A percentile compares a stretch with the other conserved stretches of the same genome.
Evolutionary conservation across 2,329 filamentous ascomycete genomes (phyloP).

Genomic region (Aureobasidium namibiae): DNA sequence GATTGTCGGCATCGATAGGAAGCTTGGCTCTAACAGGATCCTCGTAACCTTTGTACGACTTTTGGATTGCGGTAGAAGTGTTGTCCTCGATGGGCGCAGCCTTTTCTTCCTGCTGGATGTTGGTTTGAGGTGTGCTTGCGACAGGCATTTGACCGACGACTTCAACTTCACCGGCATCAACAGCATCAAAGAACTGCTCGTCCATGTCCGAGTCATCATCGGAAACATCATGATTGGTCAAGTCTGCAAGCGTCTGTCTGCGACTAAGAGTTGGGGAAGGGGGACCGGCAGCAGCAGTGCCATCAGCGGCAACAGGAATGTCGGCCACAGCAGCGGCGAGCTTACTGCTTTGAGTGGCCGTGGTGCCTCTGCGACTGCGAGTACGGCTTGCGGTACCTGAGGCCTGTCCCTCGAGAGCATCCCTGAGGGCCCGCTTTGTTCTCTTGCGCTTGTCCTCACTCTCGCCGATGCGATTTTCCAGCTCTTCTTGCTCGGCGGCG

Average conservation of each 20-base stretch:
- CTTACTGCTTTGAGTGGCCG: slow-evolving; percentile 1
- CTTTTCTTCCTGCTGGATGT: slow-evolving; percentile 13
- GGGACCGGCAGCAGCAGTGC: not conserved
- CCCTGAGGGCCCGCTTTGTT: slow-evolving; percentile 81
- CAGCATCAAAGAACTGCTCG: slow-evolving; percentile 94
- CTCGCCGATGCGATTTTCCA: slow-evolving; percentile 80
- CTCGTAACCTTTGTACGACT: slow-evolving; percentile 84
- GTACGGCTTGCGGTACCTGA: slow-evolving; percentile 17
- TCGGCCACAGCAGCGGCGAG: slow-evolving; percentile 15
- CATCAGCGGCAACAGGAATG: slow-evolving; percentile 13
- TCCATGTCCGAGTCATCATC: slow-evolving; percentile 77
- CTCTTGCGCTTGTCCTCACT: slow-evolving; percentile 83
- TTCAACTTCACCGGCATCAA: slow-evolving; percentile 86
- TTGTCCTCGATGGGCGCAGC: slow-evolving; percentile 15
- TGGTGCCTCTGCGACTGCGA: slow-evolving; percentile 14
- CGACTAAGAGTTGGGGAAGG: slow-evolving; percentile 34
- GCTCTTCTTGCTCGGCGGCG: slow-evolving; percentile 85
- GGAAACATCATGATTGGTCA: slow-evolving; percentile 57
- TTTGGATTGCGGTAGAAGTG: slow-evolving; percentile 57
- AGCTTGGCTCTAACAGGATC: slow-evolving; percentile 71
- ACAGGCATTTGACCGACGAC: slow-evolving; percentile 59
- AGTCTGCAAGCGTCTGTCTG: slow-evolving; percentile 60
- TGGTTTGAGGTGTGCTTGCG: slow-evolving; percentile 31
- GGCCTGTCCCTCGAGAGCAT: slow-evolving; percentile 60
- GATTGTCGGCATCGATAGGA: slow-evolving; percentile 83